A percentile compares a stretch with the other conserved stretches of the same genome.
These are phyloP conservation scores for Asterella californica DNA, from an alignment of 225 moss, liverwort and hornwort genomes.

Conservation along the genomic window DNA sequence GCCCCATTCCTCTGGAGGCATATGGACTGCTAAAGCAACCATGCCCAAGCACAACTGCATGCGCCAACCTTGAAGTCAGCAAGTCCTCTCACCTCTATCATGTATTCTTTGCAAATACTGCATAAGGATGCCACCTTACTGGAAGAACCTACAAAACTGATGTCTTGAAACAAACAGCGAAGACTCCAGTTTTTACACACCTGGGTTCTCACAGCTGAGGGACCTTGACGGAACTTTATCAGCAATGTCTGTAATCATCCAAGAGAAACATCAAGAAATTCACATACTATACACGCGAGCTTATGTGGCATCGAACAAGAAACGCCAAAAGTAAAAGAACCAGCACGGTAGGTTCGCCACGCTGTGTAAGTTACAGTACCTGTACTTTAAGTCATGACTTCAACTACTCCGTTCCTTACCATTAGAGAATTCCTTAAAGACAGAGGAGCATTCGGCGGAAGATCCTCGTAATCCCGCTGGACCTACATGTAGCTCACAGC, in stretches of 20 bases:
- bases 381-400: conserved; percentile 2
- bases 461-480: conserved; percentile 95
- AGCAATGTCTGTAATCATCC: conserved; percentile 66
- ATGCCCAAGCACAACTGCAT: conserved; percentile 90
- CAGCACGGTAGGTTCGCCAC: background rate
- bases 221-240: conserved; percentile 84
- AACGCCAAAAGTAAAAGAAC: background rate
- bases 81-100: background rate
- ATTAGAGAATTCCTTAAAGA: conserved; percentile 91
- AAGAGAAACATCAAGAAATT: conserved; percentile 25
- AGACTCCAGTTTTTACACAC: conserved; percentile 32
- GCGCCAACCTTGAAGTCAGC: conserved; percentile 5
- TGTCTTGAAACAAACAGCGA: background rate
- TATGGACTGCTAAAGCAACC: conserved; percentile 89
- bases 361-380: background rate
- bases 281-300: background rate
- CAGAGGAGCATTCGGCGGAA: conserved; percentile 76
- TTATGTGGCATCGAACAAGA: background rate
- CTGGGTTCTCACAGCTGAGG: conserved; percentile 85
- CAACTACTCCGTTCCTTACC: conserved; percentile 42
- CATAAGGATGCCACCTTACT: conserved; percentile 2
- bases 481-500: conserved; percentile 54
- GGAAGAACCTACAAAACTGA: background rate
- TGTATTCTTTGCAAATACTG: background rate
- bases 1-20: conserved; percentile 86